Evolutionary conservation across 2,329 filamentous ascomycete species (phyloP).

Genomic region (Herpotrichia juniperi): DNA sequence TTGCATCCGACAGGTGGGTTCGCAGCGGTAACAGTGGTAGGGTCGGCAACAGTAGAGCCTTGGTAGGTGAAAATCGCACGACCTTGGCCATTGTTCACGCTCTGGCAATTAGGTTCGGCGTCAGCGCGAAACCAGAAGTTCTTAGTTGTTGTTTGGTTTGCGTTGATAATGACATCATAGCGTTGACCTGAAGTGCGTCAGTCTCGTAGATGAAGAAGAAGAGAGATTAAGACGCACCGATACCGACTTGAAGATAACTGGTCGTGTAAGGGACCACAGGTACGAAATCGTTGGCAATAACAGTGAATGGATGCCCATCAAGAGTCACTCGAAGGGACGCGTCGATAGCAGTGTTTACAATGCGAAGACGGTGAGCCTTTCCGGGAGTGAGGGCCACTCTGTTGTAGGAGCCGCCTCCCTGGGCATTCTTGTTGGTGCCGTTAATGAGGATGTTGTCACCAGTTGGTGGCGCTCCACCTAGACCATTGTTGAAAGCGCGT

Average conservation of each 20-base stretch:
- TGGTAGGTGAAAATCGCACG: constrained; percentile 49
- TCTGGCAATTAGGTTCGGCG: constrained; percentile 29
- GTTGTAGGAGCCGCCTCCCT: constrained; percentile 38
- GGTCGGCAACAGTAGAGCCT: constrained; percentile 39
- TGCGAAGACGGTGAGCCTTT: constrained; percentile 61
- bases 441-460: constrained; percentile 57
- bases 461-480: constrained; percentile 34
- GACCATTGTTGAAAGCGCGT: constrained; percentile 26
- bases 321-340: constrained; percentile 31
- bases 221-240: constrained; percentile 27
- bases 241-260: constrained; percentile 46
- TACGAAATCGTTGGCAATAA: constrained; percentile 42
- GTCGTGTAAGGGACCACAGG: constrained; percentile 41
- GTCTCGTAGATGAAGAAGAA: constrained; percentile 7
- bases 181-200: constrained; percentile 29
- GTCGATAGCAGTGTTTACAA: constrained; percentile 59
- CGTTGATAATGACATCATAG: constrained; percentile 43
- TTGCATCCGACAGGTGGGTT: constrained; percentile 38
- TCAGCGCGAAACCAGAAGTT: constrained; percentile 45
- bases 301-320: constrained; percentile 36
- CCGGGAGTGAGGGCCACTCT: constrained; percentile 41
- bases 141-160: constrained; percentile 34
- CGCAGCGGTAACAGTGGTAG: constrained; percentile 33
- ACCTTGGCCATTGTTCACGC: constrained; percentile 28
- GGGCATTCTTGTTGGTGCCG: constrained; percentile 61